Evolutionary conservation across 2,329 filamentous ascomycete genomes (phyloP).

Genomic region (Ciborinia camelliae): DNA sequence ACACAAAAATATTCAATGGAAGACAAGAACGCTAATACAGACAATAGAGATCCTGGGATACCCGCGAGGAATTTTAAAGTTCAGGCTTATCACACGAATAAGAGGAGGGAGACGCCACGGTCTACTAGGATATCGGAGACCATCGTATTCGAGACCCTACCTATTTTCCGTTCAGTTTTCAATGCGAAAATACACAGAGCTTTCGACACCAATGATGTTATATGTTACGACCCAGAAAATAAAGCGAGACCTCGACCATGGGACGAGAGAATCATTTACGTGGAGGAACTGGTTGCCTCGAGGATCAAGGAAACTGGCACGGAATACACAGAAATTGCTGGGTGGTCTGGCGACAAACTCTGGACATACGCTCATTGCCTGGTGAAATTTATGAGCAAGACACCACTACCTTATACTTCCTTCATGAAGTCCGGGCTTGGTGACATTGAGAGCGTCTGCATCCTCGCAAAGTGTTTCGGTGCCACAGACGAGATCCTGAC

Average conservation of each 20-base stretch:
- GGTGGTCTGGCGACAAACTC: background rate
- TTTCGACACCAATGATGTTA: background rate
- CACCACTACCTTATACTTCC: background rate
- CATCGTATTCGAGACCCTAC: background rate
- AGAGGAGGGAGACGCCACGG: background rate
- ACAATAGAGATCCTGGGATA: background rate
- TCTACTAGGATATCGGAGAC: background rate
- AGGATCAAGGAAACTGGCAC: background rate
- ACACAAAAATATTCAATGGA: no score
- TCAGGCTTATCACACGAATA: background rate
- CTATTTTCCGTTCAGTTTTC: background rate
- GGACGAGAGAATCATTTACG: background rate
- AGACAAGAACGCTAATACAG: background rate
- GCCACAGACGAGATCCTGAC: background rate
- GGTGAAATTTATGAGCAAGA: background rate
- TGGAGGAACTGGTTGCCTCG: background rate
- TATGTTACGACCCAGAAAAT: background rate
- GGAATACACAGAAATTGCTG: background rate
- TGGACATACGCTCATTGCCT: background rate
- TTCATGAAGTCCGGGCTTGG: background rate
- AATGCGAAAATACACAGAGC: background rate
- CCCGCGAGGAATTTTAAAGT: background rate
- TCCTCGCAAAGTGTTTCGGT: background rate
- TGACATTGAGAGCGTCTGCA: background rate
- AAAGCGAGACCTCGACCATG: background rate